phyloP scores from a whole-genome alignment of 768 basidiomycete genomes.

The Russula griseocarnosa region DNA sequence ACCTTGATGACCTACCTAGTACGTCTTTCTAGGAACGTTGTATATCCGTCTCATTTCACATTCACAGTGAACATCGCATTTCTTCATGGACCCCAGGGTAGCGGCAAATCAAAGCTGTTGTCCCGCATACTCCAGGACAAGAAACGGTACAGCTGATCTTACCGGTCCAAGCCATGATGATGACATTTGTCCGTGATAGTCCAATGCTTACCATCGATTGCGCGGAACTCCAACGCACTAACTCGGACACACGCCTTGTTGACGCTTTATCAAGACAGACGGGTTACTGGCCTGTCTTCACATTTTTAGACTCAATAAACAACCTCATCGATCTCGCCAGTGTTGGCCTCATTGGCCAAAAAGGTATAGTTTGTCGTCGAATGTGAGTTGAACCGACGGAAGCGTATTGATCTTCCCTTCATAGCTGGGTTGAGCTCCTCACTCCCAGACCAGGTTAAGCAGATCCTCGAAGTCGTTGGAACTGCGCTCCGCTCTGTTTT shows the following conservation, averaged over 20 bases:
- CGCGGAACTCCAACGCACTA: slow-evolving; percentile 60
- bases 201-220: slow-evolving; percentile 77
- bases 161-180: not conserved
- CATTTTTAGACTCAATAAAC: slow-evolving; percentile 74
- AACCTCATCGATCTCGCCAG: slow-evolving; percentile 88
- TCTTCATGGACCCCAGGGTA: slow-evolving; percentile 79
- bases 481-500: slow-evolving; percentile 64
- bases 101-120: slow-evolving; percentile 68
- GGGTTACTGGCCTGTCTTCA: slow-evolving; percentile 87
- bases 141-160: slow-evolving; percentile 42
- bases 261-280: slow-evolving; percentile 71
- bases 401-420: not conserved
- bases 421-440: slow-evolving; percentile 80
- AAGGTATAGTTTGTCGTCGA: slow-evolving; percentile 47
- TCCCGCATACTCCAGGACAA: slow-evolving; percentile 48
- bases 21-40: slow-evolving; percentile 30
- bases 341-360: slow-evolving; percentile 93
- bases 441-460: slow-evolving; percentile 74
- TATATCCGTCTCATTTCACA: not conserved
- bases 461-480: slow-evolving; percentile 77
- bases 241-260: slow-evolving; percentile 66
- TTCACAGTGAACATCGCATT: slow-evolving; percentile 66
- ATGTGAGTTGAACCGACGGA: not conserved
- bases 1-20: slow-evolving; percentile 78
- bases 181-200: slow-evolving; percentile 45